Base-by-base conservation (phyloP, 2,329 filamentous ascomycete species). In the Aspergillus pseudotamarii region DNA sequence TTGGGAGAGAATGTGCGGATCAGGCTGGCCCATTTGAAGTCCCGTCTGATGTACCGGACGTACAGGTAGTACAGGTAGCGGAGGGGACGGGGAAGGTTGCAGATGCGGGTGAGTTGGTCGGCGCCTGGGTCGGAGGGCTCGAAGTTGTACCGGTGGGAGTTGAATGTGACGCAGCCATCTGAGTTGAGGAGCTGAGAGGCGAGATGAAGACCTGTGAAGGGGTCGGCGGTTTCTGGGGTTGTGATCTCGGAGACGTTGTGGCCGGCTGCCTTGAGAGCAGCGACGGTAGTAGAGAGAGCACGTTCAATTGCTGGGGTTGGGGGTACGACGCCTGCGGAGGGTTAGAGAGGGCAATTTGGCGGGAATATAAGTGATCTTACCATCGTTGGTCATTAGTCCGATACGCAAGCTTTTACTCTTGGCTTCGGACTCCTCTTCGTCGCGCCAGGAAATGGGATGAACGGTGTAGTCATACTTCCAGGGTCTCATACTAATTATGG, bases 381-480 rank as follows among this genome's bases (percentile, higher is more conserved):
- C 87, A 72, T 96, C 93, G 5, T 88, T 92, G 48, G 88, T 85
- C 81, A 97, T 83, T 19, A 97, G 82, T 5, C 94, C 94, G 12
- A 97, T 84, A 26, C 88, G 85, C 21, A 96, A 80, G 72, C 86
- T 86, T 76, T 88, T 90, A 34, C 85, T 82, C 41, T 81, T 78
- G 63, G 86, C 89, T 51, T 89, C 86, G 19, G 83, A 75, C 68
- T 88, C 86, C 1, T 88, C 71, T 0, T 90, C 83, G 2, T 83
- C 75, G 62, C 91, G 83, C 94, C 94, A 97, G 3, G 86, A 82
- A n/a, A 97, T 83, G 0, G 93, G 93, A 72, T 96, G 93, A 1
- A 94, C 92, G 0, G 88, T 90, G 70, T 92, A 89, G 74, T 97
- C 94, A 73, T 96, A 96, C 63, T 86, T 89, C 94, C 94, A 97